Base-by-base conservation (phyloP, 768 basidiomycete species). In the Chalciporus sphaerocephalus region DNA sequence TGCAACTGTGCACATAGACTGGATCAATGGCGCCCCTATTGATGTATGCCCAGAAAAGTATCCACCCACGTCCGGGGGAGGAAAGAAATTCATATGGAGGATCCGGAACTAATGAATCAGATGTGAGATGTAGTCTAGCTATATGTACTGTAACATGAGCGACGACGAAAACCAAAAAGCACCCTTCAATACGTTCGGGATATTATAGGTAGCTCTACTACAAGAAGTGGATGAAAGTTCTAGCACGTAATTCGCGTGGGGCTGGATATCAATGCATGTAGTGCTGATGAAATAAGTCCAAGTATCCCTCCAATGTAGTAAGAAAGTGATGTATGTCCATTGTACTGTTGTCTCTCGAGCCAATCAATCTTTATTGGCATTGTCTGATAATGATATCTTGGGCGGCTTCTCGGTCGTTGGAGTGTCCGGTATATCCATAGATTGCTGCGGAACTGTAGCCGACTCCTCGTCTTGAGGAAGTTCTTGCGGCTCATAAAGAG, bases 401-500 rank as follows among this genome's bases (percentile, higher is more conserved):
- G 34, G 42, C 4, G 48, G 41, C 38, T 50, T 64, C 39, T 59
- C 64, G 8, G 51, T 50, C 30, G 46, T 47, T 4, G 51, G 54
- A 20, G 43, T 60, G 39, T 60, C 50, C 8, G 52, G 49, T 41
- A 41, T 51, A 16, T 49, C 42, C 16, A 28, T 16, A 13, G 51
- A 42, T 42, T 5, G 46, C 32, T 42, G 51, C 8, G 56, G 53
- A 46, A 30, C 21, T 23, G 48, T 2, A 17, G 4, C 28, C 40
- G 52, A 43, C 42, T 56, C 61, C 47, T 65, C 56, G 37, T 59
- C 54, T 16, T 28, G 60, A 9, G 38, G 22, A 22, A 27, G 42
- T 16, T 60, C 65, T n/a, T 55, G 57, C 16, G 55, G 3, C 8
- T 64, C 57, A 40, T 47, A 57, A 42, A 64, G 24, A 38, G 65